Percentiles rank a stretch among this genome's conserved stretches.
Evolutionary conservation across 73 alveolate genomes (phyloP).

Genomic region (Paraurostyla sp.): DNA sequence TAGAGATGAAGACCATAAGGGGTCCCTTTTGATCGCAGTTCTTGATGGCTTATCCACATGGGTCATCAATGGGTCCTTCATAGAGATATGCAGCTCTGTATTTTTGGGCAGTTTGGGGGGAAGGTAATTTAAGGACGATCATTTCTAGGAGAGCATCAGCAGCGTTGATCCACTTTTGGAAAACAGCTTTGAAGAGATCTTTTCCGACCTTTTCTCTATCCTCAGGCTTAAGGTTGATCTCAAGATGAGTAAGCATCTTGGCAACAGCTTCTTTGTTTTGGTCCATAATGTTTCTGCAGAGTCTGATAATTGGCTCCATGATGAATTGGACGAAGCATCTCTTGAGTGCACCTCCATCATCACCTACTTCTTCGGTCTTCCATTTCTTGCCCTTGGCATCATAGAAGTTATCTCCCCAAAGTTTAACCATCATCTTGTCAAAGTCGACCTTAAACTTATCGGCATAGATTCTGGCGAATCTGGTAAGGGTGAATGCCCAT

Average conservation of each 20-base stretch:
- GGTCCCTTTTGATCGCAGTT: slow-evolving; percentile 99
- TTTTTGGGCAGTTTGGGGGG: slow-evolving; percentile 98
- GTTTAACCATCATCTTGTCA: slow-evolving; percentile 93
- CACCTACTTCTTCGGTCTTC: slow-evolving; percentile 90
- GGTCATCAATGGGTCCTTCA: slow-evolving; percentile 99
- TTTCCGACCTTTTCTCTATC: slow-evolving; percentile 79
- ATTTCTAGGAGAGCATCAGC: slow-evolving; percentile 98
- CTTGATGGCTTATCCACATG: slow-evolving; percentile 94
- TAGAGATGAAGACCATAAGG: slow-evolving; percentile 98
- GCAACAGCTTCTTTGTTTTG: slow-evolving; percentile 91
- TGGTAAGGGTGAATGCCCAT: slow-evolving; percentile 98
- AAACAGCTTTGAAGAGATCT: slow-evolving; percentile 74
- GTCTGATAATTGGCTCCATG: slow-evolving; percentile 97
- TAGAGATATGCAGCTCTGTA: slow-evolving; percentile 98
- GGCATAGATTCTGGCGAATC: slow-evolving; percentile 97
- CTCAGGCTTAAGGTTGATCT: slow-evolving; percentile 78
- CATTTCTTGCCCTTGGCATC: slow-evolving; percentile 97
- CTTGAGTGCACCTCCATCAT: slow-evolving; percentile 85
- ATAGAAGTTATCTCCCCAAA: slow-evolving; percentile 99
- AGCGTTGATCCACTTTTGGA: slow-evolving; percentile 97
- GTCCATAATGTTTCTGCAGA: slow-evolving; percentile 91
- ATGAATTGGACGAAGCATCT: slow-evolving; percentile 97
- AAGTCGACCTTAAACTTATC: slow-evolving; percentile 92
- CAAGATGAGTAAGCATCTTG: slow-evolving; percentile 87
- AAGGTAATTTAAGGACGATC: slow-evolving; percentile 98